These are phyloP conservation scores for Aspergillus persii DNA, from an alignment of 2,329 filamentous ascomycete genomes.

Conservation along the genomic window DNA sequence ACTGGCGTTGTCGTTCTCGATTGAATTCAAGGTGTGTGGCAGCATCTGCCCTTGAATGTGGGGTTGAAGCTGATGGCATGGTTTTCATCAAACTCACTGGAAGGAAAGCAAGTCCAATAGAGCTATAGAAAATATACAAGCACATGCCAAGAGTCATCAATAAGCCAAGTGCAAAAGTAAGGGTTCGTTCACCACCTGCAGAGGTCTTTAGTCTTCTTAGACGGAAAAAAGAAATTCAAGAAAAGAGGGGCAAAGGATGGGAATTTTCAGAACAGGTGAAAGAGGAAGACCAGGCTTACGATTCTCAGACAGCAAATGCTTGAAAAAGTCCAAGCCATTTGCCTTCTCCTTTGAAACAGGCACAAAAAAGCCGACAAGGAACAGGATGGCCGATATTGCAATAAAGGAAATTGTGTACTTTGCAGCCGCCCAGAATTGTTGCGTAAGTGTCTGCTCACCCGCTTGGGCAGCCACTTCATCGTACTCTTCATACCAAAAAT, in stretches of 20 bases:
- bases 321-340: conserved; percentile 89
- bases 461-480: conserved; percentile 85
- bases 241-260: neutral
- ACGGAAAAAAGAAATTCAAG: neutral
- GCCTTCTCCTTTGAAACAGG: conserved; percentile 68
- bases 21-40: conserved; percentile 81
- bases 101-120: conserved; percentile 80
- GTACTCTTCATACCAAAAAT: conserved; percentile 98
- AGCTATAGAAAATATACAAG: conserved; percentile 85
- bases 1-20: conserved; percentile 84
- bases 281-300: conserved; percentile 49
- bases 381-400: conserved; percentile 69
- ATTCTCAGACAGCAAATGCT: conserved; percentile 76
- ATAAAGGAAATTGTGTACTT: conserved; percentile 91
- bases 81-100: conserved; percentile 91
- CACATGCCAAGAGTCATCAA: conserved; percentile 82
- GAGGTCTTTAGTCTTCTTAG: conserved; percentile 9
- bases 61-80: conserved; percentile 79
- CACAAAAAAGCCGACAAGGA: conserved; percentile 91
- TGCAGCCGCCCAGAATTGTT: conserved; percentile 75
- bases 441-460: conserved; percentile 67
- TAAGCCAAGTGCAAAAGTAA: conserved; percentile 87
- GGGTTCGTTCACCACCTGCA: conserved; percentile 77
- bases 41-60: conserved; percentile 73
- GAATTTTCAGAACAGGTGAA: neutral